These are phyloP conservation scores for Solidago caesia DNA, from an alignment of 129 eudicot species.

Conservation along the genomic window DNA sequence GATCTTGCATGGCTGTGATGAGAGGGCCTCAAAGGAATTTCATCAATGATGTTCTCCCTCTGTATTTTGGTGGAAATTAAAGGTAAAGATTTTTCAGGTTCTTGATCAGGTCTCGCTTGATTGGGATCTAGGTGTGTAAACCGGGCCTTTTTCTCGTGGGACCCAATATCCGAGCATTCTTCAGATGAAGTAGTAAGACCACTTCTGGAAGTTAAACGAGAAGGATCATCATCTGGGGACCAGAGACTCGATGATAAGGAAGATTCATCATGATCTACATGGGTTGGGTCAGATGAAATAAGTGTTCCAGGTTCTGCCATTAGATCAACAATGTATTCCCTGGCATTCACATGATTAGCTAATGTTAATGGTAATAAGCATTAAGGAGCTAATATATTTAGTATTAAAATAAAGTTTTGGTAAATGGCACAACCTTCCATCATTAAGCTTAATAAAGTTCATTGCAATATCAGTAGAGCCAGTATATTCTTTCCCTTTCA, in stretches of 20 bases:
- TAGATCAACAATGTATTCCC: slow-evolving; percentile 96
- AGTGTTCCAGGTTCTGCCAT: slow-evolving; percentile 97
- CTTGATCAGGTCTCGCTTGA: slow-evolving; percentile 10
- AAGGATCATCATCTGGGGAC: slow-evolving; percentile 40
- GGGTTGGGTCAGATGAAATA: slow-evolving; percentile 70
- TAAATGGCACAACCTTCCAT: slow-evolving; percentile 61
- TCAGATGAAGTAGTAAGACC: slow-evolving; percentile 45
- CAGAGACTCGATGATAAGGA: slow-evolving; percentile 36
- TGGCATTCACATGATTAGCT: slow-evolving; percentile 34
- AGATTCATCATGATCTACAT: slow-evolving; percentile 44
- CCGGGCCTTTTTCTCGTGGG: neutral
- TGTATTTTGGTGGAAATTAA: neutral
- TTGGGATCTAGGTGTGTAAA: neutral
- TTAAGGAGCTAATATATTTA: slow-evolving; percentile 3
- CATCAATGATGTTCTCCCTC: slow-evolving; percentile 27
- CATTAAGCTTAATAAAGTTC: slow-evolving; percentile 59
- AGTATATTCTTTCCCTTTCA: slow-evolving; percentile 83
- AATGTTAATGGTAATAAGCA: slow-evolving; percentile 4
- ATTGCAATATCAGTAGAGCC: slow-evolving; percentile 82
- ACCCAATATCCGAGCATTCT: slow-evolving; percentile 41
- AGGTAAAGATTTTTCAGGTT: slow-evolving; percentile 15
- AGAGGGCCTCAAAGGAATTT: slow-evolving; percentile 35
- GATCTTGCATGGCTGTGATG: slow-evolving; percentile 58
- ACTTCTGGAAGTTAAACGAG: slow-evolving; percentile 48
- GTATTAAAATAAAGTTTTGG: slow-evolving; percentile 2